phyloP scores from a whole-genome alignment of 2,329 filamentous ascomycete species.

The Pyrenophora graminea region DNA sequence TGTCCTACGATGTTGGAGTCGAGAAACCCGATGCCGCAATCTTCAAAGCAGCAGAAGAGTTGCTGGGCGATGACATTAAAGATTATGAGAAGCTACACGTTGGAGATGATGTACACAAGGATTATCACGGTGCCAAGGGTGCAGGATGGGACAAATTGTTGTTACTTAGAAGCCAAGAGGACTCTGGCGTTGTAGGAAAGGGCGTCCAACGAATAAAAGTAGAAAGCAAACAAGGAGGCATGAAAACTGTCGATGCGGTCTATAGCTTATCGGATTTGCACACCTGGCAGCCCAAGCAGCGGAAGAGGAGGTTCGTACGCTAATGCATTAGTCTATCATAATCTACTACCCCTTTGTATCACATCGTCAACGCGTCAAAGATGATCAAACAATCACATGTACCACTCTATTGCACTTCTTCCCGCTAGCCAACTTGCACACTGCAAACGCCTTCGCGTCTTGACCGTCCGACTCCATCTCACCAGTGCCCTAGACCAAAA shows the following conservation, averaged over 20 bases:
- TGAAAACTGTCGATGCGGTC: not conserved
- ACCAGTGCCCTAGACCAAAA: slow-evolving; percentile 1
- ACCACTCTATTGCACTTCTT: not conserved
- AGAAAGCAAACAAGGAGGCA: not conserved
- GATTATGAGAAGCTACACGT: slow-evolving; percentile 56
- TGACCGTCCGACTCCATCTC: not conserved
- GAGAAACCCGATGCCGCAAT: slow-evolving; percentile 64
- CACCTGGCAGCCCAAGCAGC: not conserved
- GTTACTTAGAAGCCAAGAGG: slow-evolving; percentile 43
- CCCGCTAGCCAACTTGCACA: not conserved
- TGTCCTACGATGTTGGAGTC: slow-evolving; percentile 66
- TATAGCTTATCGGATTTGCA: not conserved
- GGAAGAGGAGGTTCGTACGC: no score
- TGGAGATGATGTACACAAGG: slow-evolving; percentile 59
- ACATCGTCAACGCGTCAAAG: not conserved
- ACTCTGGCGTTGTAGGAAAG: not conserved
- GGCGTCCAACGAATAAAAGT: not conserved
- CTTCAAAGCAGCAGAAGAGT: slow-evolving; percentile 58
- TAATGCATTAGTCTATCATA: not conserved
- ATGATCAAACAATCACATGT: not conserved
- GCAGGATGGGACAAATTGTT: slow-evolving; percentile 56
- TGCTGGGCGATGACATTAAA: slow-evolving; percentile 43
- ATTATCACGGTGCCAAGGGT: slow-evolving; percentile 53
- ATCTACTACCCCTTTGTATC: not conserved
- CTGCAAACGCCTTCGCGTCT: no score